Base-by-base conservation (phyloP, 2,329 filamentous ascomycete genomes). In the Dothideomycetes sp. region DNA sequence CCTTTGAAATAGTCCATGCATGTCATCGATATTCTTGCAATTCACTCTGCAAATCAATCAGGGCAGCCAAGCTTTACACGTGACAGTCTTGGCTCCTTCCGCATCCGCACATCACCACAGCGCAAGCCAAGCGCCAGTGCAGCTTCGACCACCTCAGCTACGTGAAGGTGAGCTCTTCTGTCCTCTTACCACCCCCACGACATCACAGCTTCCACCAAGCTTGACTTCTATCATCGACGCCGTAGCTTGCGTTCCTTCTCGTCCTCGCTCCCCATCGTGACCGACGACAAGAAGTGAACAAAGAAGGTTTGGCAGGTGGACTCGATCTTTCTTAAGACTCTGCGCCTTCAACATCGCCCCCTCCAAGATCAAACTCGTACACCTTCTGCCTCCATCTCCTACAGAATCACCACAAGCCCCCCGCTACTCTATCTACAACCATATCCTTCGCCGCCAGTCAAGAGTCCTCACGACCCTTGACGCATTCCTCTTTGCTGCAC, bases 91-190 rank as follows among this genome's bases (percentile, higher is more conserved):
- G 17, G 36, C n/a, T 16, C 8, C 14, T 18, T 15, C n/a, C 7
- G 22, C 22, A 7, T 27, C 22, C 7, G 22, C 22, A 27, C 22
- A 27, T 12, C 22, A n/a, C n/a, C 38, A 34, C 31, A 8, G 8
- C 31, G 14, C 31, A 16, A 34, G n/a, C 33, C 33, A 36, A 36
- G 31, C 38, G 22, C 38, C 33, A n/a, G n/a, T n/a, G n/a, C n/a
- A n/a, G n/a, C n/a, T n/a, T n/a, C n/a, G n/a, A n/a, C 12, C 22
- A 27, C 22, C 22, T 27, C 22, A 27, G 22, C 22, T 27, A 7
- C 22, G 7, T 27, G 22, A 7, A 7, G 12, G 12, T 12, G 22
- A 27, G 22, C 7, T 27, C n/a, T n/a, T n/a, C n/a, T n/a, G n/a
- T n/a, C n/a, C n/a, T n/a, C n/a, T n/a, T n/a, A n/a, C n/a, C n/a